Conservation (phyloP, 495 filamentous ascomycete species). For the Xylaria longipes region DNA sequence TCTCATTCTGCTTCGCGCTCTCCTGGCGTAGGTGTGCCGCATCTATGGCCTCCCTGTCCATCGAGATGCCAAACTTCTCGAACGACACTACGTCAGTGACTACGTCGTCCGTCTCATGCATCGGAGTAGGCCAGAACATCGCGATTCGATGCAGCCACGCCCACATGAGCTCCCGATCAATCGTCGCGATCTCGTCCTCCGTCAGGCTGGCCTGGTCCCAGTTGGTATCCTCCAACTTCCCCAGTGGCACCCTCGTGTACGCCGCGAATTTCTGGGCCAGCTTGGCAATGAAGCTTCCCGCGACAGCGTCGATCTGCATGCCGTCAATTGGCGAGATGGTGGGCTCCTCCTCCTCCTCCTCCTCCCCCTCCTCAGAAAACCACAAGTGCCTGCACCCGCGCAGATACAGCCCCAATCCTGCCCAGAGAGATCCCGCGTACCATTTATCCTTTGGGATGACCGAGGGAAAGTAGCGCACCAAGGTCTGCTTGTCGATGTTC, state of each 20-base stretch:
- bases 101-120: no score
- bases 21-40: no score
- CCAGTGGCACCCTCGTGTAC: no score
- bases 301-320: neutral
- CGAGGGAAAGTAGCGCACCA: neutral
- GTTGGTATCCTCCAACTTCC: no score
- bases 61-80: no score
- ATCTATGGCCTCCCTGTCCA: no score
- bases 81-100: no score
- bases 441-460: neutral
- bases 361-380: no score
- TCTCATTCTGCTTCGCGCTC: no score
- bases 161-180: slow-evolving; percentile 10
- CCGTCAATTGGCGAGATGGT: neutral
- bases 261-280: neutral
- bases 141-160: slow-evolving; percentile 4
- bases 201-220: neutral
- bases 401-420: neutral
- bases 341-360: no score
- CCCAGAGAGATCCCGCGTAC: neutral
- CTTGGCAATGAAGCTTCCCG: neutral
- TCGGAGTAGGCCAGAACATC: no score
- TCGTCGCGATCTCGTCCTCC: neutral
- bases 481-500: neutral
- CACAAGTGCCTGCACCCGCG: neutral